Evolutionary conservation across 345 rosid genomes (phyloP).

Genomic region (Aethionema arabicum): DNA sequence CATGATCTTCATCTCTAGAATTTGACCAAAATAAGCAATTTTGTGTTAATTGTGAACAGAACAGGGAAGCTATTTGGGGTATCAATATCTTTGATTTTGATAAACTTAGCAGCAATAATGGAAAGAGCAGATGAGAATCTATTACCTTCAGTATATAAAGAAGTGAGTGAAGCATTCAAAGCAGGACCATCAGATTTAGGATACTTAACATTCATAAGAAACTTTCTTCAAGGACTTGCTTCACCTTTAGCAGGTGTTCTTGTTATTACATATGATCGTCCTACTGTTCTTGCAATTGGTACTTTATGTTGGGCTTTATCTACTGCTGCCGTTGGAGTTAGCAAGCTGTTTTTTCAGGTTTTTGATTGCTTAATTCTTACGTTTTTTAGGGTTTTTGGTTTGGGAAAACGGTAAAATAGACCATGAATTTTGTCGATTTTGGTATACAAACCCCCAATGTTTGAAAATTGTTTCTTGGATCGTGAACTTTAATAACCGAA

Average conservation of each 20-base stretch:
- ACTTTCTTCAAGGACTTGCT: constrained; percentile 85
- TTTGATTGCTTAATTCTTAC: neutral
- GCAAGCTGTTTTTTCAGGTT: constrained; percentile 70
- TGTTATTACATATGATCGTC: constrained; percentile 78
- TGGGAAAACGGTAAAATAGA: no score
- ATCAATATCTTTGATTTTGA: constrained; percentile 78
- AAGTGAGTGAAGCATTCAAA: constrained; percentile 93
- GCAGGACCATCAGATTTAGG: constrained; percentile 96
- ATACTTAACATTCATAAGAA: constrained; percentile 90
- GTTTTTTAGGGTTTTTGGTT: neutral
- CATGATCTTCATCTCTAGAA: neutral
- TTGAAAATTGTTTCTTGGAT: no score
- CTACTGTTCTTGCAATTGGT: constrained; percentile 86
- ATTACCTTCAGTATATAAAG: constrained; percentile 91
- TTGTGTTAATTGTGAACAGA: constrained; percentile 43
- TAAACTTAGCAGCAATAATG: constrained; percentile 94
- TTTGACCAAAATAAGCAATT: constrained; percentile 8
- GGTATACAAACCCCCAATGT: no score
- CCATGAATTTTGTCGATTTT: no score
- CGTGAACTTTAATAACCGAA: no score
- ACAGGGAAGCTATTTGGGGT: constrained; percentile 72
- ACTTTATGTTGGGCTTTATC: constrained; percentile 94
- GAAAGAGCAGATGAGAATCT: constrained; percentile 96
- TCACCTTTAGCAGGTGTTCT: constrained; percentile 92
- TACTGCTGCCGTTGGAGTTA: constrained; percentile 90